Base-by-base conservation (phyloP, 2,329 filamentous ascomycete genomes). In the Trichoderma pleuroti region DNA sequence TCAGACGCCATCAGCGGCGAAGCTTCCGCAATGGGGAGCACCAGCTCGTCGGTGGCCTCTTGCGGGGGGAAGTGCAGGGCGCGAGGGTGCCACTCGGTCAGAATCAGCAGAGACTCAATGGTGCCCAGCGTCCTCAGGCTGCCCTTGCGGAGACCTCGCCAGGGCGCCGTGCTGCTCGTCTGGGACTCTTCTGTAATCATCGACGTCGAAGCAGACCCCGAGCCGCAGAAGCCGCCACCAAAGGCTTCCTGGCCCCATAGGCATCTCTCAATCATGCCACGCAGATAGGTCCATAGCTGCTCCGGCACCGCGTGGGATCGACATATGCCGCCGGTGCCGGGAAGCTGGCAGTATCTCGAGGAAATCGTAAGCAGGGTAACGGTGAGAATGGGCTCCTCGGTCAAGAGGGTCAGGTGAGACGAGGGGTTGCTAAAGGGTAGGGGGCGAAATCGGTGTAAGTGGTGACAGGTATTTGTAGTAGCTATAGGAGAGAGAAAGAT, bases 181-280 rank as follows among this genome's bases (percentile, higher is more conserved):
- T 90, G 85, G 11, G 83, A 80, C 72, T 89, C 88, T 61, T 87
- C 86, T 46, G 81, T 86, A 75, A 80, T 76, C 61, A 75, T 57
- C 4, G 74, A 68, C 3, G 74, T 74, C 2, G 75, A 74, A 56
- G 86, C 87, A 26, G 76, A 73, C 16, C 91, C 91, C 3, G 91
- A 92, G 66, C 92, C 91, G 76, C 91, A 93, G 79, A 95, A 94
- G 18, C 93, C 93, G 30, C 93, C 93, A 34, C 94, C 95, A 77
- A 98, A 98, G 66, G 97, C 93, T 80, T 98, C 95, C 78, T 98
- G 95, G 10, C 94, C 96, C 92, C 94, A 98, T 46, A 98, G 90
- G 74, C 97, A 92, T 39, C 95, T 90, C 80, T 97, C 93, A 74
- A 98, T 96, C 92, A 98, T 98, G 71, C 93, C 92, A 65, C 94